Evolutionary conservation across 1,284 basidiomycete genomes (phyloP), one percentile per base, ranked within the genome.

Genomic region (Phylloboletellus chloephorus): DNA sequence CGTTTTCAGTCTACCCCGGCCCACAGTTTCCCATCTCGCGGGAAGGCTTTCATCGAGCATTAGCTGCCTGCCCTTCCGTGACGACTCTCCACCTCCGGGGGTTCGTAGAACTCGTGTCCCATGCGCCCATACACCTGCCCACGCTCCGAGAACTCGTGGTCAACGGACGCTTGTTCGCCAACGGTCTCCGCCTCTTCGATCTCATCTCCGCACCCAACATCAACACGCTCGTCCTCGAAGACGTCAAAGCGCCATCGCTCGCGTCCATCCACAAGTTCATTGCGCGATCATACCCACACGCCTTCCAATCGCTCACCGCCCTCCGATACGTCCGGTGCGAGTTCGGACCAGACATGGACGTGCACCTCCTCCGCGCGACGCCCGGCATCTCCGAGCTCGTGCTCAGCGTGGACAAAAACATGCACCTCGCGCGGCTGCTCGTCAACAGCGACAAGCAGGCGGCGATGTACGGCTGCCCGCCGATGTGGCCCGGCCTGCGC

Each of bases 371-470:
- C 25, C 58, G 55, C 20, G 58, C 61, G 1, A 63, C 61, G 3
- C 59, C 62, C 4, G 22, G 44, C 25, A 23, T 60, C 16, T 44
- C 53, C 4, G 54, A 63, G 12, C 54, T 60, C 30, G 51, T 62
- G 26, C 41, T 64, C 13, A 57, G 55, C 20, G 46, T 64, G 10
- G 62, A 60, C 36, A 59, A 48, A 34, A 39, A 60, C 29, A 54
- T 62, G 44, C 59, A 54, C 12, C 52, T 60, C 30, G 21, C 64
- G 1, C 54, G 60, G 36, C 35, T 64, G 26, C 62, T 60, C 21
- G 48, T 63, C 31, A 60, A 60, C 9, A 63, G 61, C 29, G 62
- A 64, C 36, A 60, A 64, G 31, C 58, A 60, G 20, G 60, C 62
- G 12, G 41, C 44, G 4, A 54, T 60, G 36, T 43, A 52, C 9